Percentiles rank a stretch among this genome's conserved stretches.
Evolutionary conservation across 2,329 filamentous ascomycete genomes (phyloP).

Genomic region (Apiospora sp.): DNA sequence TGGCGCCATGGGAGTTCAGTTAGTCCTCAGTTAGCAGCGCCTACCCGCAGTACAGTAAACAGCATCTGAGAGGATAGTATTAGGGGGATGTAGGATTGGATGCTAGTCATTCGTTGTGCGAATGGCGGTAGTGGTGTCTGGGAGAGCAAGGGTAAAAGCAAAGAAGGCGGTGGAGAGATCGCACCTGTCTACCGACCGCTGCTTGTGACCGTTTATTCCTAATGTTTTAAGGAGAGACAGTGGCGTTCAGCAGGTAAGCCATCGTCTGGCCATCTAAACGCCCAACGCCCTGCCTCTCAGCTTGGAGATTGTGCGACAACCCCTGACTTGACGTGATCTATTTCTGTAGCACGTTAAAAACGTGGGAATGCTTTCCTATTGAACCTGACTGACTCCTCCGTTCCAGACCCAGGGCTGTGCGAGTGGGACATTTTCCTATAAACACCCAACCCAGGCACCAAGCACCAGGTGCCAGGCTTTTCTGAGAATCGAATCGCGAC

Average conservation of each 20-base stretch:
- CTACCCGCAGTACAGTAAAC: conserved; percentile 11
- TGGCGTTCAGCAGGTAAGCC: conserved; percentile 13
- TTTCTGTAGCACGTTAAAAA: conserved; percentile 12
- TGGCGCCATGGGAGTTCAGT: neutral
- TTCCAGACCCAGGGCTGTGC: neutral
- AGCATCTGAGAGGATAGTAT: neutral
- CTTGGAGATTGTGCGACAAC: conserved; percentile 8
- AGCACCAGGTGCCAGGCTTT: neutral
- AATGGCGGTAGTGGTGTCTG: neutral
- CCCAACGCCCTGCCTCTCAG: neutral
- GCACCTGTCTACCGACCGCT: neutral
- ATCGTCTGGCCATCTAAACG: conserved; percentile 5
- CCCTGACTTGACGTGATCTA: conserved; percentile 11
- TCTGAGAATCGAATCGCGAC: neutral
- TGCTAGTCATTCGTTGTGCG: neutral
- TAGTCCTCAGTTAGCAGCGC: neutral
- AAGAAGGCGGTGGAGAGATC: neutral
- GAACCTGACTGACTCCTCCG: neutral
- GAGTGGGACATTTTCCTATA: neutral
- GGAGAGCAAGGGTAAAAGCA: neutral
- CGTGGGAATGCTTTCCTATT: neutral
- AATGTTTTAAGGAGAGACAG: conserved; percentile 15
- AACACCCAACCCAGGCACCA: neutral
- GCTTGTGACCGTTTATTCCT: neutral
- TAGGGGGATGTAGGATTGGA: neutral